Conservation (phyloP, 1,139 yeast genomes). For the Fermentozyma sake region DNA sequence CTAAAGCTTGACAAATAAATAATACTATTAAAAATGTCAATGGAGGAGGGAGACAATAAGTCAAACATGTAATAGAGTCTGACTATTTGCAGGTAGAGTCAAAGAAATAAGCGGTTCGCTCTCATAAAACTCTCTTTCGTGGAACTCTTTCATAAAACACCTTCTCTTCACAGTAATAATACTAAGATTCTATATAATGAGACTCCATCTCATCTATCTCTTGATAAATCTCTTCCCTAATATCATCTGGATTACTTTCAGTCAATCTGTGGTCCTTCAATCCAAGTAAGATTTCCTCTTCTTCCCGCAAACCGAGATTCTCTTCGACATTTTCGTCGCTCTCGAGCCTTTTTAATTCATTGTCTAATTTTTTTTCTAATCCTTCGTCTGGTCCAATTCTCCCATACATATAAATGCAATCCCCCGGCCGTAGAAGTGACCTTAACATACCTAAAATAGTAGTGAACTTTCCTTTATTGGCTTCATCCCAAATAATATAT, state of each 20-base stretch:
- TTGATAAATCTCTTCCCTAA: constrained; percentile 8
- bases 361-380: constrained; percentile 3
- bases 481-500: constrained; percentile 14
- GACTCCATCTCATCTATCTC: constrained; percentile 10
- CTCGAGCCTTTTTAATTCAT: constrained; percentile 1
- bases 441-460: constrained; percentile 4
- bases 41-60: too few species aligned
- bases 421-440: constrained; percentile 9
- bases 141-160: too few species aligned
- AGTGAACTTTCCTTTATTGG: constrained; percentile 12
- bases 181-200: too few species aligned
- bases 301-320: not conserved
- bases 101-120: too few species aligned
- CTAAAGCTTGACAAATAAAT: too few species aligned
- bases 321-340: not conserved
- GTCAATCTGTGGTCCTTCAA: constrained; percentile 3
- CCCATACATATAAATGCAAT: constrained; percentile 28
- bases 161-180: too few species aligned
- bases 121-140: too few species aligned
- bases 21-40: too few species aligned
- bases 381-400: constrained; percentile 15
- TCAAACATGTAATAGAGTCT: too few species aligned
- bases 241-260: constrained; percentile 7
- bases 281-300: constrained; percentile 2
- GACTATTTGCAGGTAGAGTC: too few species aligned